Evolutionary conservation across 306 rosid species (phyloP).

Genomic region (Prunus campanulata): DNA sequence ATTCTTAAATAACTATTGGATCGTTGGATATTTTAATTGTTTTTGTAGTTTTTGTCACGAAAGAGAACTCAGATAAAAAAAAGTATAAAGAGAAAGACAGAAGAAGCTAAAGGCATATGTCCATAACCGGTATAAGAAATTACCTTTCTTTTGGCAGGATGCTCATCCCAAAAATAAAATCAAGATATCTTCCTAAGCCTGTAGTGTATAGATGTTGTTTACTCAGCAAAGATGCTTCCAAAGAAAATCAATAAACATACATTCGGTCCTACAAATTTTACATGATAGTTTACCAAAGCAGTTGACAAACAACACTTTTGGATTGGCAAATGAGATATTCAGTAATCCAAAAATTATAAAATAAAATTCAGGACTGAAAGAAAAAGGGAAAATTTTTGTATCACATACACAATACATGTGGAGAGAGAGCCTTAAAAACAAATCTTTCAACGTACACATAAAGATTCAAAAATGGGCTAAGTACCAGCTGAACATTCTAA

Average conservation of each 20-base stretch:
- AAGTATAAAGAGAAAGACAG: background rate
- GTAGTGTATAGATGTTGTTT: conserved; percentile 11
- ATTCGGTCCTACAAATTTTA: background rate
- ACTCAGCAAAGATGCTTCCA: background rate
- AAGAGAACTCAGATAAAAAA: conserved; percentile 17
- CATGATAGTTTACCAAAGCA: background rate
- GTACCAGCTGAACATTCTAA: conserved; percentile 36
- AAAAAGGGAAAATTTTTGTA: background rate
- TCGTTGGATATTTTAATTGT: conserved; percentile 42
- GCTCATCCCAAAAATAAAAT: conserved; percentile 43
- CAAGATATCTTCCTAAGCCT: conserved; percentile 64
- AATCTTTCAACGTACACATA: background rate
- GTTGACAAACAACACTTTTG: background rate
- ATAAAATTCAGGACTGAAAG: background rate
- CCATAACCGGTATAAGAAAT: conserved; percentile 34
- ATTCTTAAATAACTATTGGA: conserved; percentile 39
- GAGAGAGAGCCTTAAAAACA: background rate
- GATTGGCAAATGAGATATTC: background rate
- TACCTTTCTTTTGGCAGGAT: conserved; percentile 36
- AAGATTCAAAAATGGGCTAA: conserved; percentile 70
- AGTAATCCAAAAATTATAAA: background rate
- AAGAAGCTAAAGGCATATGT: conserved; percentile 2
- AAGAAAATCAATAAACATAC: background rate
- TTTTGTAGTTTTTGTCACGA: conserved; percentile 46
- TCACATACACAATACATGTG: background rate